Base-by-base conservation (phyloP, 345 rosid genomes). In the Gossypium thurberi region DNA sequence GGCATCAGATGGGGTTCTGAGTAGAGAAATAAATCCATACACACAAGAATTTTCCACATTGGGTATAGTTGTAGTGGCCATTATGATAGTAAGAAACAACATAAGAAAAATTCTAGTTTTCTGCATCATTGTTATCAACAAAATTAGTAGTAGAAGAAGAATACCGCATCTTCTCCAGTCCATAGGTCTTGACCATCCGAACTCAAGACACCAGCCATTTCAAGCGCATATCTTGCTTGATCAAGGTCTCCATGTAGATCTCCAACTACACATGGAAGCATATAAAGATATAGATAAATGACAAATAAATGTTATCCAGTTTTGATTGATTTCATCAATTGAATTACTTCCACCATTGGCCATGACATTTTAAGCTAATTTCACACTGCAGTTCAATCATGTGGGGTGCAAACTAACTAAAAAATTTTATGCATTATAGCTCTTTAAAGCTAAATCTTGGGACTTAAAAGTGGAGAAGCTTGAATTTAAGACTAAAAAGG, bases 211-310 rank as follows among this genome's bases (percentile, higher is more conserved):
- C 98, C 97, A 20, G 92, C 97, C 21, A 90, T 70, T 85, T 87
- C 89, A 69, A 94, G 87, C 2, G 98, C 97, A 20, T 69, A 67
- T 80, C 91, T 90, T 12, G 98, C 88, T 84, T 90, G 86, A 46
- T 83, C 82, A 73, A 94, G 82, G 82, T 94, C 97, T 52, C 98
- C 98, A 64, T 94, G 97, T 51, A 94, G 81, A 81, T 94, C 97
- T 51, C 97, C 97, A 81, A 92, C 97, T 92, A 65, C 25, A 13
- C 8, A 50, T 17, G 58, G 43, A 50, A 50, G 58, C 42, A 68
- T 43, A 68, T 43, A 72, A n/a, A 62, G 48, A 72, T 75, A 2
- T 8, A 18, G 26, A 65, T 44, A 53, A 53, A 53, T 18, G 58
- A 53, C 58, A 53, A 10, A 12, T 53, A 53, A 53, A 53, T 18